phyloP scores from a whole-genome alignment of 2,329 filamentous ascomycete species.

The Botrytis fabae region DNA sequence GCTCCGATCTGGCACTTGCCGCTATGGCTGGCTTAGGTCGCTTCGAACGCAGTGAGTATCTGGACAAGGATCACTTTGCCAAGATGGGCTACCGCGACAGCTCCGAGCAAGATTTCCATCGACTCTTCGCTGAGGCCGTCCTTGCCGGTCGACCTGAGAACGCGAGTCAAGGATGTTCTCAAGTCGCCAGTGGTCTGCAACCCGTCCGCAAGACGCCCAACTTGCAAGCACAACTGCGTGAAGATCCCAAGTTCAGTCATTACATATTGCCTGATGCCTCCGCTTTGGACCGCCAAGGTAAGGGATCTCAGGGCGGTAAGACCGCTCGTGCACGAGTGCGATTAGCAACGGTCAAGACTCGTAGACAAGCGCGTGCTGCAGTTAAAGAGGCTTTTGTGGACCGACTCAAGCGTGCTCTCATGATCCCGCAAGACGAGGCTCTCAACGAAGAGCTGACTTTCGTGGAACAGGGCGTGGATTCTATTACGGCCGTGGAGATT shows the following conservation, averaged over 20 bases:
- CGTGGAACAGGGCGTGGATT: conserved; percentile 12
- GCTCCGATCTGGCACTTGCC: conserved; percentile 53
- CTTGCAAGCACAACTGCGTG: too few species aligned
- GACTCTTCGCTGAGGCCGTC: conserved; percentile 47
- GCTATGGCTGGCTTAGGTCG: conserved; percentile 48
- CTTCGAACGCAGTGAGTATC: conserved; percentile 31
- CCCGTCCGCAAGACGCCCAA: neutral
- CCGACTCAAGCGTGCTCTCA: neutral
- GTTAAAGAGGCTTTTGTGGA: neutral
- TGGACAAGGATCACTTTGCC: conserved; percentile 17
- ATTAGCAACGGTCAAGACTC: too few species aligned
- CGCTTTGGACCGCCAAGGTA: too few species aligned
- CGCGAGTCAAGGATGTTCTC: neutral
- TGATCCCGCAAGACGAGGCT: neutral
- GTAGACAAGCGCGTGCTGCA: too few species aligned
- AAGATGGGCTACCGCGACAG: neutral
- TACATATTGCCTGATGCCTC: too few species aligned
- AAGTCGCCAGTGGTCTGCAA: neutral
- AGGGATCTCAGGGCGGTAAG: too few species aligned
- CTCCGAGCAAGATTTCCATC: conserved; percentile 45
- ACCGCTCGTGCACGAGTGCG: too few species aligned
- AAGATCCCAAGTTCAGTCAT: too few species aligned
- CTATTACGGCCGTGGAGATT: conserved; percentile 11
- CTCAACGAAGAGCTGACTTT: neutral
- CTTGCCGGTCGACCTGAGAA: conserved; percentile 34